Evolutionary conservation across 352 stramenopile genomes (phyloP), one percentile per base, ranked within the genome.

Genomic region (Globisporangium megalacanthum): DNA sequence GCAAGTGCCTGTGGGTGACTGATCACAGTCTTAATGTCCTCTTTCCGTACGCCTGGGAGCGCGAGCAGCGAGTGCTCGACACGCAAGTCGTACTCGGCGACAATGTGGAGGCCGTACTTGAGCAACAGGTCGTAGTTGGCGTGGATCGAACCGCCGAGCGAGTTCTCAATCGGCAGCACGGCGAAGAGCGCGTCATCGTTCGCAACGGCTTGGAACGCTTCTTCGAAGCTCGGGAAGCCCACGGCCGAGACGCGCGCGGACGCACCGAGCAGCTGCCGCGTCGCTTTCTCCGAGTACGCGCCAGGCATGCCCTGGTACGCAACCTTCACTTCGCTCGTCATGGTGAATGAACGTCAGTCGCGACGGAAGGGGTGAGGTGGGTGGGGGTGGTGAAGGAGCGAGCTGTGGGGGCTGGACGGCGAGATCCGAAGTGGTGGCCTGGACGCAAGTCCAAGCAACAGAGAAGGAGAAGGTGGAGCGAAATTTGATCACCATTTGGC

Each of bases 231-330:
- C 42, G 69, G 58, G 54, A 72, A 79, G 22, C 72, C 75, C 31
- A 77, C 52, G 42, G 82, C 86, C 15, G 96, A 73, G 35, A 96
- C 83, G 42, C 80, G 72, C 55, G 76, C 41, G 2, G 72, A 75
- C 22, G 65, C 54, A 31, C 76, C 77, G 11, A 99, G 70, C 5
- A 99, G 74, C 71, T 98, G 91, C 15, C 93, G 77, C 45, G 96
- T 89, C 11, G 95, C 92, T 70, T 98, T 98, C 83, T 99, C 95
- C 19, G 93, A 98, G 79, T 99, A 99, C 1, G 95, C 96, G 29
- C 97, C 97, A 29, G 95, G 87, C 70, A 98, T 94, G 51, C 97
- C 97, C 77, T 99, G 95, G 73, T 97, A 98, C 59, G 92, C 86
- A 31, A 98, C 80, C 76, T 93, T 92, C 54, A 97, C 80, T 57